Conservation (phyloP, 345 rosid genomes). For the Brassica nigra region DNA sequence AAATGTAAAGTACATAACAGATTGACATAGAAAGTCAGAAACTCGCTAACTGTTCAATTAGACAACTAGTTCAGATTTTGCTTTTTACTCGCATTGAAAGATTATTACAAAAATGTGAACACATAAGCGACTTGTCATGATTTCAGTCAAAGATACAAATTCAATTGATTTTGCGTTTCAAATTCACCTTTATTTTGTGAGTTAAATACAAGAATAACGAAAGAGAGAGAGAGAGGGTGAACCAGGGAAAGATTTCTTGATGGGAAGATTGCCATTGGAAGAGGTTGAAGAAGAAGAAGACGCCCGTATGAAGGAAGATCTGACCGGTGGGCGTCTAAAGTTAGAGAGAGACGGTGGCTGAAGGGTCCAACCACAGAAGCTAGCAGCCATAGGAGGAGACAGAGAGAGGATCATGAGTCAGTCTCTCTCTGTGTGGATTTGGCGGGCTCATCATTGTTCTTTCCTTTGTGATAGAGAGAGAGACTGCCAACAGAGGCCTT, state of each 20-base stretch:
- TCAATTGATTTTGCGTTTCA: neutral
- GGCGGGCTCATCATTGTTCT: constrained; percentile 33
- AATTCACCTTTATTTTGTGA: neutral
- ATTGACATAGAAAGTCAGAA: neutral
- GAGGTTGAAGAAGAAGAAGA: constrained; percentile 33
- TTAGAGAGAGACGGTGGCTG: constrained; percentile 27
- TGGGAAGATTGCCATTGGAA: constrained; percentile 48
- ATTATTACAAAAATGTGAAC: neutral
- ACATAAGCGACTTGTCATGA: neutral
- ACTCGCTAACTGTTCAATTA: neutral
- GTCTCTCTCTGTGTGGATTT: constrained; percentile 25
- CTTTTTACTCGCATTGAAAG: neutral
- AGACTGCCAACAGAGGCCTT: constrained; percentile 26
- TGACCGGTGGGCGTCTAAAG: constrained; percentile 34
- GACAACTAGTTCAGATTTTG: neutral
- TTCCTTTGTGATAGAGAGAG: constrained; percentile 23
- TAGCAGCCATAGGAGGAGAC: constrained; percentile 3
- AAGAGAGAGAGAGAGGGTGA: constrained; percentile 24
- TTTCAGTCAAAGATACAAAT: neutral
- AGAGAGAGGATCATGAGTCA: constrained; percentile 1
- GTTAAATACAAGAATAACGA: neutral
- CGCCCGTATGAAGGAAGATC: constrained; percentile 40
- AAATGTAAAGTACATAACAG: neutral
- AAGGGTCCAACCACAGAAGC: constrained; percentile 41
- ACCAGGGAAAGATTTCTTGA: constrained; percentile 50